Conservation (phyloP, 371 early-diverging fungal species). For the Mortierella sp. region DNA sequence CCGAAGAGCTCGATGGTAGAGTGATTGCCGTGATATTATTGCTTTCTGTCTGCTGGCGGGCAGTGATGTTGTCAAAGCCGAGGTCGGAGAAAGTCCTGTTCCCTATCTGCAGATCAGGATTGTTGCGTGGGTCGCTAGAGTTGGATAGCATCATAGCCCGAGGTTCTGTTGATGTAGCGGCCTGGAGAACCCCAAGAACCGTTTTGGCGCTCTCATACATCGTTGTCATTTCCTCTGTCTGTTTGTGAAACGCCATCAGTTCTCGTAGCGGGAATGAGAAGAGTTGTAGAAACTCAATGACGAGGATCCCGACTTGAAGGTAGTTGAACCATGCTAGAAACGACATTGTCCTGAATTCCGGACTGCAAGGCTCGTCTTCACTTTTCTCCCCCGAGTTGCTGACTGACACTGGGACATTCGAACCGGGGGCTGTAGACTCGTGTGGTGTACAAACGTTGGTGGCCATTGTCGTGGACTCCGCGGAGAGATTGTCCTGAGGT, state of each 20-base stretch:
- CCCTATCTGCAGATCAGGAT: too few relatives aligned
- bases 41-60: too few relatives aligned
- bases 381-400: too few relatives aligned
- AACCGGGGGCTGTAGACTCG: too few relatives aligned
- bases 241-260: conserved; percentile 56
- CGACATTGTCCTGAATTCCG: conserved; percentile 40
- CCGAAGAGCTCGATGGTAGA: not conserved
- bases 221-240: conserved; percentile 27
- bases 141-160: not conserved
- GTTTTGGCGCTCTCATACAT: conserved; percentile 31
- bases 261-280: conserved; percentile 67
- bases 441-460: too few relatives aligned
- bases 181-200: conserved; percentile 18
- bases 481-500: too few relatives aligned
- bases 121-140: too few relatives aligned
- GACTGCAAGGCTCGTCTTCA: conserved; percentile 19
- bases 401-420: too few relatives aligned
- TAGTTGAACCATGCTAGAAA: conserved; percentile 61
- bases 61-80: too few relatives aligned
- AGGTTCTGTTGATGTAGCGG: conserved; percentile 2
- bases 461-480: too few relatives aligned
- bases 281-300: conserved; percentile 70
- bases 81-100: too few relatives aligned
- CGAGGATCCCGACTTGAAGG: conserved; percentile 64
- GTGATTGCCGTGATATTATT: not conserved